Conservation (phyloP, 2,329 filamentous ascomycete species). For the Fusarium sp. region DNA sequence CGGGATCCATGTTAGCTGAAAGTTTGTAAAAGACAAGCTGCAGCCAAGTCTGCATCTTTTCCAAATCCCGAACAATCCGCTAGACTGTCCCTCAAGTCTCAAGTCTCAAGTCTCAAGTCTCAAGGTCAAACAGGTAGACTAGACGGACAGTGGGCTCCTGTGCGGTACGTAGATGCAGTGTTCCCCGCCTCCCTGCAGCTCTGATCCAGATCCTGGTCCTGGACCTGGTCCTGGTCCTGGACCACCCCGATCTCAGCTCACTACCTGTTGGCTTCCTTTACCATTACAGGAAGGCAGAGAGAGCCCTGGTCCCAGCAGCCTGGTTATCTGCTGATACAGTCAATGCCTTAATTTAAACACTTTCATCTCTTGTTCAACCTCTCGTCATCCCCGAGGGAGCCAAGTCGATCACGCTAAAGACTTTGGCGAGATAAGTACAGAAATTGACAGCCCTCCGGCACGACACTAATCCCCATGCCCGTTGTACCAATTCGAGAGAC, state of each 20-base stretch:
- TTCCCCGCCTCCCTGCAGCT: constrained; percentile 37
- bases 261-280: constrained; percentile 9
- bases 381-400: constrained; percentile 21
- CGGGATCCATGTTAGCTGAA: constrained; percentile 2
- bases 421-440: constrained; percentile 17
- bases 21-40: constrained; percentile 1
- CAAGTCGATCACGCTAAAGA: constrained; percentile 20
- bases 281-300: constrained; percentile 23
- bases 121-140: neutral
- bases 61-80: constrained; percentile 9
- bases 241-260: constrained; percentile 30
- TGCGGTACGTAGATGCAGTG: constrained; percentile 9
- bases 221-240: neutral
- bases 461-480: constrained; percentile 27
- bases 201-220: constrained; percentile 1
- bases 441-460: constrained; percentile 25
- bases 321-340: constrained; percentile 14
- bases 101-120: neutral
- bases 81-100: neutral
- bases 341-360: neutral
- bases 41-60: constrained; percentile 19
- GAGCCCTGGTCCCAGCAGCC: constrained; percentile 22
- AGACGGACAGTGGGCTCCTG: constrained; percentile 10
- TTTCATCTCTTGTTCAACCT: constrained; percentile 23
- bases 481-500: constrained; percentile 26